phyloP scores from a whole-genome alignment of 2,329 filamentous ascomycete species.

The Nigrograna mackinnonii region DNA sequence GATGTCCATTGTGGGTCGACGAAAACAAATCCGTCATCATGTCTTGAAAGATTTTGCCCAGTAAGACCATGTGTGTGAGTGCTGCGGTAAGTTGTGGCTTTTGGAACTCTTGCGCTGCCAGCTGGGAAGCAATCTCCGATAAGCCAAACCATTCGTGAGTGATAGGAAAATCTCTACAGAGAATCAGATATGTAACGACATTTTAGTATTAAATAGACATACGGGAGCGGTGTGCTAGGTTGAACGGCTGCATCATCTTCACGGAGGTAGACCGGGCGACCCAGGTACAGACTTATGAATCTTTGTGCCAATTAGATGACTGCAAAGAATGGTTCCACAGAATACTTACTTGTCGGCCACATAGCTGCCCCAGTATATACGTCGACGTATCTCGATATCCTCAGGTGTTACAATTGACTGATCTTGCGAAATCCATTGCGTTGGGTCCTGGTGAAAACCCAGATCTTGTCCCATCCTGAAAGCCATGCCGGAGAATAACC shows the following conservation, averaged over 20 bases:
- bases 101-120: neutral
- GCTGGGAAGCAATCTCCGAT: neutral
- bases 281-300: slow-evolving; percentile 1
- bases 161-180: neutral
- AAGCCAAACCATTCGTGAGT: neutral
- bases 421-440: neutral
- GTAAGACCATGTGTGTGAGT: slow-evolving; percentile 1
- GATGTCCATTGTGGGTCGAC: neutral
- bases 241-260: slow-evolving; percentile 1
- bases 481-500: slow-evolving; percentile 1
- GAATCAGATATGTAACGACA: neutral
- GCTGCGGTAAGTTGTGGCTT: neutral
- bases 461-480: neutral
- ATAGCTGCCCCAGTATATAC: neutral
- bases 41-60: slow-evolving; percentile 1
- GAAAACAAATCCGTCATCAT: slow-evolving; percentile 1
- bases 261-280: slow-evolving; percentile 1
- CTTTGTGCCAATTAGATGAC: neutral
- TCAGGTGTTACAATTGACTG: neutral
- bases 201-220: neutral
- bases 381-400: neutral
- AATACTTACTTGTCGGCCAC: neutral
- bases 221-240: neutral
- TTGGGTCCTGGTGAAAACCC: neutral
- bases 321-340: neutral